Evolutionary conservation across 78 protist species (phyloP), one percentile per base, ranked within the genome.

Genomic region (Tieghemostelium lacteum): DNA sequence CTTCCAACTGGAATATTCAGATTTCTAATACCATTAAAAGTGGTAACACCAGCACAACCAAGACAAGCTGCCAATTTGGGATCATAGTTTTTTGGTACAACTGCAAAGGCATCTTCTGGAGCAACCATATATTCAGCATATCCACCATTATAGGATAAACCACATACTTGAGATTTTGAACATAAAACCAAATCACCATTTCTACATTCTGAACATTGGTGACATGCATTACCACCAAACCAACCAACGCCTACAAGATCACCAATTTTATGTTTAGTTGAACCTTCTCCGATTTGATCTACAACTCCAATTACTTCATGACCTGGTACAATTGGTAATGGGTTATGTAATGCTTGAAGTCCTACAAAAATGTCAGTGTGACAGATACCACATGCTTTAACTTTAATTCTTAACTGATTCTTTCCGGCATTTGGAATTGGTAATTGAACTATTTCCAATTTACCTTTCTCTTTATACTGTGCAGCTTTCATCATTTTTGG

Each of bases 41-140:
- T 87, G 2, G 96, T 94, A 3, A 88, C 54, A 37, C 96, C 96
- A 1, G 92, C 96, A 37, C 96, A 94, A 8, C 83, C 34, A 16
- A 94, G 34, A 45, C 95, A 95, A 3, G 92, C 92, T 1, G 92
- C 86, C 20, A 85, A 33, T 19, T 26, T 24, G 10, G 50, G 52
- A 45, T 40, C 37, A 36, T 86, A 24, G 6, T 24, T 31, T 2
- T 93, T 76, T 49, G 96, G 96, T 17, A 94, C 50, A 10, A 5
- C 5, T 8, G 37, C 69, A 1, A 65, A 10, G 12, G 64, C 52
- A 49, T 83, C 85, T 4, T 52, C 49, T 50, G 76, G 80, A 8
- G 91, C 87, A 0, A 19, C 12, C 50, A 37, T 39, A 73, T 94
- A 71, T 16, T 85, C 78, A 4, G 92, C 87, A 62, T 58, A 94